Percentiles rank a stretch among this genome's conserved stretches.
Evolutionary conservation across 345 rosid species (phyloP).

Genomic region (Brassica incana): DNA sequence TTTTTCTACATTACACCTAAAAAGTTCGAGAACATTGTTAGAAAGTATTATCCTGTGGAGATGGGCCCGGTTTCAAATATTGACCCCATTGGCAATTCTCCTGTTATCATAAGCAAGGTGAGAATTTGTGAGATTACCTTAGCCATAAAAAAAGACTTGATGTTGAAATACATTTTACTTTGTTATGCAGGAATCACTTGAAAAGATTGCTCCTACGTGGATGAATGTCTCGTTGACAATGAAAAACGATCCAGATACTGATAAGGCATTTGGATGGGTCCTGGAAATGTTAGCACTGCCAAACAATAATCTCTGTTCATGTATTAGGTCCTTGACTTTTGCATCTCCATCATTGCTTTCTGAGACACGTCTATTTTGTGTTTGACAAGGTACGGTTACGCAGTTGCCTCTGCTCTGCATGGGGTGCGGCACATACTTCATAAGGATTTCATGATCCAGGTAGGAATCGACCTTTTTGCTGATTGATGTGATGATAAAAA

Average conservation of each 20-base stretch:
- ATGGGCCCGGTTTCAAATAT: conserved; percentile 72
- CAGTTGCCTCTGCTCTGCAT: conserved; percentile 95
- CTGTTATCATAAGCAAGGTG: conserved; percentile 84
- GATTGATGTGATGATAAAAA: conserved; percentile 6
- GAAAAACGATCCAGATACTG: conserved; percentile 96
- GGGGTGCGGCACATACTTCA: conserved; percentile 82
- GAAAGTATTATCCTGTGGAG: conserved; percentile 73
- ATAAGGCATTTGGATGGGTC: conserved; percentile 97
- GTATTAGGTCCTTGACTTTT: not conserved
- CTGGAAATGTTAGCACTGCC: conserved; percentile 79
- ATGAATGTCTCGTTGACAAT: conserved; percentile 90
- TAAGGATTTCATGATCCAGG: conserved; percentile 98
- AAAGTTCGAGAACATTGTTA: conserved; percentile 50
- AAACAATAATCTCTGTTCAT: conserved; percentile 5
- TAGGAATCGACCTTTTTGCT: conserved; percentile 28
- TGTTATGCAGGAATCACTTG: conserved; percentile 58
- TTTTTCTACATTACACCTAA: conserved; percentile 87
- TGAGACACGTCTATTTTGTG: conserved; percentile 22
- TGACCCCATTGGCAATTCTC: conserved; percentile 92
- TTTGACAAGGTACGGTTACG: conserved; percentile 86
- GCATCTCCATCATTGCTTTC: conserved; percentile 11
- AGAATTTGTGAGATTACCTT: not conserved
- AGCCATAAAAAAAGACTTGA: not conserved
- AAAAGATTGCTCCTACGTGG: conserved; percentile 97
- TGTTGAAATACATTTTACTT: not conserved